Evolutionary conservation across 2,329 filamentous ascomycete genomes (phyloP).

Genomic region (Cryoendolithus antarcticus): DNA sequence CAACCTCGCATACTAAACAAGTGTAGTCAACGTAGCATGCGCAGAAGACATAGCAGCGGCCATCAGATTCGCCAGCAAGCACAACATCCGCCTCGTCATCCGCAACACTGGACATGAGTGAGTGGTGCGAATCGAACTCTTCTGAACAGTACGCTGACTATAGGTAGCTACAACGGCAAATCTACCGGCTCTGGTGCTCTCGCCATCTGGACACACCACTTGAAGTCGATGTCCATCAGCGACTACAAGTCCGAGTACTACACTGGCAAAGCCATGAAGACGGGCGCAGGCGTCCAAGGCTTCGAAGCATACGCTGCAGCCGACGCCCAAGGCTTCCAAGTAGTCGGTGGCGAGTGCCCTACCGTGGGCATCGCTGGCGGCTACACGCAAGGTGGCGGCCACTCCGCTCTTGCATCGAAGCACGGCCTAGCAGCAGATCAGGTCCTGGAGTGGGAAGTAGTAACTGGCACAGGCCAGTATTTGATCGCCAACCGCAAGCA

Average conservation of each 20-base stretch:
- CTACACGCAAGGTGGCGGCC: constrained; percentile 49
- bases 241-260: constrained; percentile 33
- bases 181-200: constrained; percentile 50
- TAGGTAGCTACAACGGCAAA: constrained; percentile 36
- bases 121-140: constrained; percentile 1
- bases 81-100: constrained; percentile 40
- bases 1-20: too few relatives aligned
- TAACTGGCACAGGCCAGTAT: constrained; percentile 38
- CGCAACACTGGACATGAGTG: constrained; percentile 31
- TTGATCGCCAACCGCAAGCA: constrained; percentile 35
- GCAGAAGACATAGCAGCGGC: constrained; percentile 13
- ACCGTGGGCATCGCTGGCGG: constrained; percentile 49
- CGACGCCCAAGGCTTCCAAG: constrained; percentile 31
- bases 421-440: constrained; percentile 51
- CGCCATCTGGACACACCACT: constrained; percentile 44
- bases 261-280: constrained; percentile 38
- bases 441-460: constrained; percentile 33
- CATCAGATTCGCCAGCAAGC: constrained; percentile 30
- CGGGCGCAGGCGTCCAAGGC: constrained; percentile 44
- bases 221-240: constrained; percentile 37
- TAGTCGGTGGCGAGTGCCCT: constrained; percentile 44
- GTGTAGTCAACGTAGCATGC: constrained; percentile 17
- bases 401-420: constrained; percentile 40
- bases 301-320: constrained; percentile 36
- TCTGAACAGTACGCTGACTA: constrained; percentile 1